Conservation (phyloP, 768 basidiomycete species). For the Rhizopogon rudus region DNA sequence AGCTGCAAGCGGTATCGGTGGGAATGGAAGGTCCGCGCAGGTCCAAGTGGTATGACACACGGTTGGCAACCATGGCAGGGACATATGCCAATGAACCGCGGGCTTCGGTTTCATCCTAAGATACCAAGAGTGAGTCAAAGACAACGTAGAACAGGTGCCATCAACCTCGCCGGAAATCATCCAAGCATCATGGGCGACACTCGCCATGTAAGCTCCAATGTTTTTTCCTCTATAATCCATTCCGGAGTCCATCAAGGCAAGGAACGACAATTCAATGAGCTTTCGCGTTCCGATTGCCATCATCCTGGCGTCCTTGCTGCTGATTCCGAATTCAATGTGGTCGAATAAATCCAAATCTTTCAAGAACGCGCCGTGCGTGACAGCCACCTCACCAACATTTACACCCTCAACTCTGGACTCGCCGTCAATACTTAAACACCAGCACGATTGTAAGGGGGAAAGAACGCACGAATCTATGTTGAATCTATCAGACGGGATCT, state of each 20-base stretch:
- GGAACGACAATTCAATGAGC: constrained; percentile 34
- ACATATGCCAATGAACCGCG: constrained; percentile 29
- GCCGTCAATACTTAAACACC: background rate
- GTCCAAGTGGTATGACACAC: constrained; percentile 31
- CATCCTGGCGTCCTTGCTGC: constrained; percentile 22
- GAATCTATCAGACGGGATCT: constrained; percentile 8
- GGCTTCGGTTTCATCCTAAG: constrained; percentile 28
- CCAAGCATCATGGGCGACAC: constrained; percentile 19
- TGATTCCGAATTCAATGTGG: constrained; percentile 29
- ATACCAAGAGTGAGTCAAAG: background rate
- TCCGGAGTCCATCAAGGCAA: constrained; percentile 42
- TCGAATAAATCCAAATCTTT: constrained; percentile 29
- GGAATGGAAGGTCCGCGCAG: constrained; percentile 45
- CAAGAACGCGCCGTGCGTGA: constrained; percentile 14
- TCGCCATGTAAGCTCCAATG: constrained; percentile 39
- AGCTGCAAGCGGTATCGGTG: constrained; percentile 47
- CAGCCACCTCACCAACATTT: background rate
- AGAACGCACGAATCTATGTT: constrained; percentile 5
- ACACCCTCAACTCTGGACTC: background rate
- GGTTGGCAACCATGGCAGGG: constrained; percentile 33
- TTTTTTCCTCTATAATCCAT: constrained; percentile 39
- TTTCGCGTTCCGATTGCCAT: constrained; percentile 32
- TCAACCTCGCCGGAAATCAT: constrained; percentile 23
- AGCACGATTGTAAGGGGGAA: background rate
- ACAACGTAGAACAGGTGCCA: background rate